Conservation (phyloP, 2,329 filamentous ascomycete genomes). For the Fusarium buharicum region DNA sequence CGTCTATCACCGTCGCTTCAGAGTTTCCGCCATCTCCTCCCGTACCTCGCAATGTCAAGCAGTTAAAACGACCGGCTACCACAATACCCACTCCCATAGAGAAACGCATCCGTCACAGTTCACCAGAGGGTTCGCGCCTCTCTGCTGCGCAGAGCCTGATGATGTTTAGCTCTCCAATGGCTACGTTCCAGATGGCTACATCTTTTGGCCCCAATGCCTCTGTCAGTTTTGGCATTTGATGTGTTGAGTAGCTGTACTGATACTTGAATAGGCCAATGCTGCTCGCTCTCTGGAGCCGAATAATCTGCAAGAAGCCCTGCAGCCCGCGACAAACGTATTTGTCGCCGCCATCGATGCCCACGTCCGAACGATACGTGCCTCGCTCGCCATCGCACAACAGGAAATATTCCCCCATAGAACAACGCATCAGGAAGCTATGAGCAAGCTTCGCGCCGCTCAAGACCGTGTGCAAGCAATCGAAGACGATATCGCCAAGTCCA, state of each 20-base stretch:
- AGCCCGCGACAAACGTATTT: slow-evolving; percentile 38
- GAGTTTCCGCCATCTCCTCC: slow-evolving; percentile 43
- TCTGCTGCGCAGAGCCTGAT: slow-evolving; percentile 45
- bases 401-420: slow-evolving; percentile 46
- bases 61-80: slow-evolving; percentile 37
- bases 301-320: slow-evolving; percentile 39
- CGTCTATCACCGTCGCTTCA: slow-evolving; percentile 44
- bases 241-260: neutral
- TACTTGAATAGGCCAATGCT: slow-evolving; percentile 25
- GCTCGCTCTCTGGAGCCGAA: slow-evolving; percentile 36
- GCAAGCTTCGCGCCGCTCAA: slow-evolving; percentile 37
- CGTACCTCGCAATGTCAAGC: slow-evolving; percentile 38
- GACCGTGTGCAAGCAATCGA: slow-evolving; percentile 35
- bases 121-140: slow-evolving; percentile 44
- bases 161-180: slow-evolving; percentile 47
- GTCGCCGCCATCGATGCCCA: slow-evolving; percentile 40
- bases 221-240: slow-evolving; percentile 19
- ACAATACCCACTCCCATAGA: slow-evolving; percentile 37
- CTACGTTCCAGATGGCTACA: slow-evolving; percentile 45
- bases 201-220: slow-evolving; percentile 30
- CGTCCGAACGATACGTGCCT: slow-evolving; percentile 38
- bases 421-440: slow-evolving; percentile 41
- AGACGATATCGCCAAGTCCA: slow-evolving; percentile 35
- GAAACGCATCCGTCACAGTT: slow-evolving; percentile 42
- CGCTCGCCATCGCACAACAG: slow-evolving; percentile 40